A percentile compares a stretch with the other conserved stretches of the same genome.
Evolutionary conservation across 2,329 filamentous ascomycete species (phyloP).

Genomic region (Lachnellula subtilissima): DNA sequence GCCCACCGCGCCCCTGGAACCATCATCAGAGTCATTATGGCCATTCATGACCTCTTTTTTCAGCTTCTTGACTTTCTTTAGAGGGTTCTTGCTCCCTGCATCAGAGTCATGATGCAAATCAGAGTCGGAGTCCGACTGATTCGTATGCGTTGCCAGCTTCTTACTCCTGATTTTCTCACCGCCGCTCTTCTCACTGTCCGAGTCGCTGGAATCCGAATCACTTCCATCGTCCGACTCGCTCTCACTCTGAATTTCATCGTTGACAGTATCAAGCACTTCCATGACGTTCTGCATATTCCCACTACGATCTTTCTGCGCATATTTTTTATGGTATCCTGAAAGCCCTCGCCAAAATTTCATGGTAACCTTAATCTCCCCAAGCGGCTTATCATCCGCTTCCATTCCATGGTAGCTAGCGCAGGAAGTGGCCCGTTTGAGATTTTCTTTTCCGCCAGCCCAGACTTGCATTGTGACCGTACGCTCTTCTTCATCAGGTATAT

Average conservation of each 20-base stretch:
- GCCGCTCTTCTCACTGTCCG: not conserved
- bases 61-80: conserved; percentile 16
- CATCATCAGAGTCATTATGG: conserved; percentile 38
- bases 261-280: conserved; percentile 58
- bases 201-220: conserved; percentile 5
- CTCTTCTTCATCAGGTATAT: conserved; percentile 64
- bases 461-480: conserved; percentile 54
- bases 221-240: conserved; percentile 1
- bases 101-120: conserved; percentile 7
- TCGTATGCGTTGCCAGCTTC: conserved; percentile 19
- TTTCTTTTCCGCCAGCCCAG: conserved; percentile 52
- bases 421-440: conserved; percentile 51
- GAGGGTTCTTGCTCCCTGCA: conserved; percentile 9
- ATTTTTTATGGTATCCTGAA: conserved; percentile 43
- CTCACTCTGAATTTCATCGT: conserved; percentile 45
- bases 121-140: conserved; percentile 9
- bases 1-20: conserved; percentile 43
- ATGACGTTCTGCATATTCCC: conserved; percentile 53
- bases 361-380: conserved; percentile 54
- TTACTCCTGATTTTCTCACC: conserved; percentile 2
- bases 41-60: conserved; percentile 31
- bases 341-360: conserved; percentile 56
- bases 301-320: conserved; percentile 48
- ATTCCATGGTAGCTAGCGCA: conserved; percentile 31
- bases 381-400: conserved; percentile 46